Base-by-base conservation (phyloP, 345 rosid genomes). In the Anastatica hierochuntica region DNA sequence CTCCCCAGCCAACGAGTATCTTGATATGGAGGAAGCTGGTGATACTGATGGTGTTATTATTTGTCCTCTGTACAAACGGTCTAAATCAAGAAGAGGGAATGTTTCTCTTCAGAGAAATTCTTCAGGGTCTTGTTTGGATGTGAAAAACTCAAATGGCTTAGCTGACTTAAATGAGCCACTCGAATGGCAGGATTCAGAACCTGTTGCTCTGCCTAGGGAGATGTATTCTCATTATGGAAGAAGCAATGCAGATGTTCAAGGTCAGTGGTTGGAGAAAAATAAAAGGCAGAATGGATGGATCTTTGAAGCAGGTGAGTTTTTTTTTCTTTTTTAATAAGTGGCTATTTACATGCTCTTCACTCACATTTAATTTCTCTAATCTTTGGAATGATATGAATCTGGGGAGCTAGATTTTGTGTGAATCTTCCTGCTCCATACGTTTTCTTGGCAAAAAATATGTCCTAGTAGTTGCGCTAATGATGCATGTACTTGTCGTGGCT, bases 121-220 rank as follows among this genome's bases (percentile, higher is more conserved):
- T 29, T 71, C 77, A 39, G 71, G 71, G 45, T 70, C 74, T 60
- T 64, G 53, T 68, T 49, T 60, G 53, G 68, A 73, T 27, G 63
- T 43, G 24, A 56, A 62, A 72, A 52, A 62, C 30, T 61, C 51
- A 69, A 73, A 45, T 51, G 73, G 75, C 27, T 67, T 84, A 66
- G 73, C 84, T 20, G 94, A 92, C 76, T 72, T 92, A 73, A 92
- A 87, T 61, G 80, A 83, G 69, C 96, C 95, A n/a, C 49, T 63
- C 60, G 63, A 54, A 21, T 38, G 73, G 66, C 72, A 73, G 38
- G 79, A 74, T 45, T 45, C 68, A 53, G 45, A 49, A 63, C 54
- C 63, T 20, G 56, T 62, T 47, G 15, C 51, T 60, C 13, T 50
- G 41, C 52, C 14, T 73, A 63, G 63, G 60, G 37, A 57, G 68